Evolutionary conservation across 805 yeast genomes (phyloP).

Genomic region (Starmerella etchellsii): DNA sequence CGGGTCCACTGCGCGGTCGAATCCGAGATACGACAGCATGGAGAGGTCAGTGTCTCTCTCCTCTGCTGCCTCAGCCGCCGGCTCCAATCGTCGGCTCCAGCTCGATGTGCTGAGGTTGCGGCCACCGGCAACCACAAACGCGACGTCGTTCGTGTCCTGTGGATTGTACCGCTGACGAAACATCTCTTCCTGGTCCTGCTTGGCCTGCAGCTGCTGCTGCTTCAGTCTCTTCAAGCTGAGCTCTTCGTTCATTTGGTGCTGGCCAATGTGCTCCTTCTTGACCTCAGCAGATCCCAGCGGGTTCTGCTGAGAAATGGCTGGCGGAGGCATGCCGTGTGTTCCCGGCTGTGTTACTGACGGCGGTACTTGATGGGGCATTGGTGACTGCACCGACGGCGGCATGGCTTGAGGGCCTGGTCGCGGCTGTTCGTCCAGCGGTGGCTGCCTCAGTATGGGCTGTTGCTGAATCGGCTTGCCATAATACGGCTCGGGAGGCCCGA

Average conservation of each 20-base stretch:
- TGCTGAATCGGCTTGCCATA: background rate
- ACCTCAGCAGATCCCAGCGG: background rate
- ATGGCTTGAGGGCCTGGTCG: background rate
- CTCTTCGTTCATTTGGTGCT: constrained; percentile 19
- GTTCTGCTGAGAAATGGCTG: background rate
- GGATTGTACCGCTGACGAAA: constrained; percentile 10
- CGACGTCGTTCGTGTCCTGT: constrained; percentile 13
- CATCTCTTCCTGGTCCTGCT: constrained; percentile 22
- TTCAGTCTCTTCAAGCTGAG: constrained; percentile 15
- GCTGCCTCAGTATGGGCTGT: background rate
- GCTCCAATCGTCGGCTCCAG: constrained; percentile 13
- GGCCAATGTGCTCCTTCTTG: constrained; percentile 15
- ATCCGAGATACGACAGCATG: constrained; percentile 18
- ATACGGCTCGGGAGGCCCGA: background rate
- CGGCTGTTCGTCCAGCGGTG: background rate
- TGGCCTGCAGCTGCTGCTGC: constrained; percentile 23
- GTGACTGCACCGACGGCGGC: too few relatives aligned
- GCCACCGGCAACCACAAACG: constrained; percentile 19
- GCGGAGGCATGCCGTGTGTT: background rate
- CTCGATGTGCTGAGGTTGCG: constrained; percentile 12
- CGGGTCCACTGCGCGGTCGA: constrained; percentile 18
- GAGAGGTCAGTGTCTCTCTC: constrained; percentile 3
- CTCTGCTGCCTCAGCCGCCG: constrained; percentile 3
- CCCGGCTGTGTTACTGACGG: background rate
- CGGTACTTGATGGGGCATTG: too few relatives aligned